These are phyloP conservation scores for Santalum album DNA, from an alignment of 164 flowering plant species.

Conservation along the genomic window DNA sequence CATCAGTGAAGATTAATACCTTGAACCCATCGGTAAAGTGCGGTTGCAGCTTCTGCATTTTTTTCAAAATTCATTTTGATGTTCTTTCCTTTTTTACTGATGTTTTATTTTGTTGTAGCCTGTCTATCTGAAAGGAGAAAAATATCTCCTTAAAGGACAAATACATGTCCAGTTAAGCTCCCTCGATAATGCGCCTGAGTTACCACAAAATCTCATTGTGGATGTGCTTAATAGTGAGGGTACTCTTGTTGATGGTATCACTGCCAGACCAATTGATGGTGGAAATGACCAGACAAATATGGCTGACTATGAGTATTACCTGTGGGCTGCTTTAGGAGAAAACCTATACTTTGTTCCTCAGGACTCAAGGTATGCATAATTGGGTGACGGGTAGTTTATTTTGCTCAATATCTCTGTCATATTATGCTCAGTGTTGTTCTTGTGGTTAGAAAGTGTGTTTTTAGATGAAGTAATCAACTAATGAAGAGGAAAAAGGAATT, in stretches of 20 bases:
- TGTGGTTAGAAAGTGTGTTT: no score
- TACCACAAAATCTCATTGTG: conserved; percentile 45
- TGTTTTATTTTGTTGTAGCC: conserved; percentile 41
- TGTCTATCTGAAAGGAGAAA: conserved; percentile 70
- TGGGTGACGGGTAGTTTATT: no score
- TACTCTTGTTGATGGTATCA: conserved; percentile 25
- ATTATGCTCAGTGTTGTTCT: no score
- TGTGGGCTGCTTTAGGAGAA: conserved; percentile 79
- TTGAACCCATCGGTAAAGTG: conserved; percentile 40
- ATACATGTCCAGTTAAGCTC: conserved; percentile 43
- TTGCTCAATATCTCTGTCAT: no score
- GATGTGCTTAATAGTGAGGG: conserved; percentile 42
- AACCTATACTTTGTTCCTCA: conserved; percentile 62
- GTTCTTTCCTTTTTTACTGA: conserved; percentile 5
- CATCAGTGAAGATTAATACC: conserved; percentile 63
- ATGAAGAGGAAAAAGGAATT: no score
- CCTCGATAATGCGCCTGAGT: conserved; percentile 21
- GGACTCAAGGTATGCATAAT: conserved; percentile 53
- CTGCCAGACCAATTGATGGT: conserved; percentile 32
- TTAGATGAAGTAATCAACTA: no score
- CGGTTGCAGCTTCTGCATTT: background rate
- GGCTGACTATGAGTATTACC: conserved; percentile 56
- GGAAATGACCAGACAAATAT: conserved; percentile 25
- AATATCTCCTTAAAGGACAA: conserved; percentile 74
- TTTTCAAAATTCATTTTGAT: background rate